Evolutionary conservation across 345 rosid species (phyloP).

Genomic region (Euphorbia lathyris): DNA sequence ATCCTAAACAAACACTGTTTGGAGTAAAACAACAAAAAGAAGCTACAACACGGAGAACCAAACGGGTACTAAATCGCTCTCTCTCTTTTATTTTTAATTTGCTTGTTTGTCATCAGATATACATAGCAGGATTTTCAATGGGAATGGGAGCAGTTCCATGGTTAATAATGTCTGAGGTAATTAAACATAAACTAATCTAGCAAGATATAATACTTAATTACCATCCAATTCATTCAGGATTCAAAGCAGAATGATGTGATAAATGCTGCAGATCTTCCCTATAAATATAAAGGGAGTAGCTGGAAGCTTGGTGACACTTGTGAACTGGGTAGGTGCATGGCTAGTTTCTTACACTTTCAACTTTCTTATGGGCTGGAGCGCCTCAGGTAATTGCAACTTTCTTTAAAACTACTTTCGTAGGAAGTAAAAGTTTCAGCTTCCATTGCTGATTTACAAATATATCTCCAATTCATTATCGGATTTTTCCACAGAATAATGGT

Average conservation of each 20-base stretch:
- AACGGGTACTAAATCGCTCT: too few species aligned
- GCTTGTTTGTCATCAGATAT: slow-evolving; percentile 40
- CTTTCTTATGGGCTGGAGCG: slow-evolving; percentile 79
- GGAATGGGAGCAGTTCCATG: slow-evolving; percentile 98
- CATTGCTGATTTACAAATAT: too few species aligned
- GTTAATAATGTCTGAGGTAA: slow-evolving; percentile 97
- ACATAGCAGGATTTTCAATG: slow-evolving; percentile 61
- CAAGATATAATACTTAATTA: neutral
- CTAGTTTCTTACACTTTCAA: slow-evolving; percentile 84
- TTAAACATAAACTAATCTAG: neutral
- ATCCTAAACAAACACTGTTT: too few species aligned
- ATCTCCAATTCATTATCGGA: too few species aligned
- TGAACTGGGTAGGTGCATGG: slow-evolving; percentile 96
- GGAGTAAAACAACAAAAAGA: too few species aligned
- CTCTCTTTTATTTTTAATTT: neutral
- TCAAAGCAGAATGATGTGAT: slow-evolving; percentile 58
- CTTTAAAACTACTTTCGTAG: neutral
- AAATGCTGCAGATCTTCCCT: slow-evolving; percentile 86
- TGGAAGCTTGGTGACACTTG: slow-evolving; percentile 86
- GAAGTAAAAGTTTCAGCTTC: neutral
- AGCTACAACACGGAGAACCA: too few species aligned
- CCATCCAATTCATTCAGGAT: neutral
- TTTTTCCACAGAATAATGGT: too few species aligned
- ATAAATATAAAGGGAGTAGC: slow-evolving; percentile 76
- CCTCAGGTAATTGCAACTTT: slow-evolving; percentile 43